phyloP scores from a whole-genome alignment of 2,329 filamentous ascomycete species.

The Aspergillus pseudoglaucus region DNA sequence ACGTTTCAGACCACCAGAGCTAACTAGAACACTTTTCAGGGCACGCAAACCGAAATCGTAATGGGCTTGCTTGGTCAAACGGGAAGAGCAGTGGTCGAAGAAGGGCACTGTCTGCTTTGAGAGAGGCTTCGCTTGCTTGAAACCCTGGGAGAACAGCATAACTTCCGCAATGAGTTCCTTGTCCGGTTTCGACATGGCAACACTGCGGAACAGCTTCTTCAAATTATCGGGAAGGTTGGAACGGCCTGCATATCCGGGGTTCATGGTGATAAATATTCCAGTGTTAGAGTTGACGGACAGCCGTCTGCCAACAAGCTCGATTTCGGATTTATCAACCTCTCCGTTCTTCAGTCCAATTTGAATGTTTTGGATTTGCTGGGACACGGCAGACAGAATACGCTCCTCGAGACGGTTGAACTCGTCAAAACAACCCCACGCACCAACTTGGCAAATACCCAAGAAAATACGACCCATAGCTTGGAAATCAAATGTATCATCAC shows the following conservation, averaged over 20 bases:
- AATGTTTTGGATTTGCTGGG: constrained; percentile 98
- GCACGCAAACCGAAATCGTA: constrained; percentile 98
- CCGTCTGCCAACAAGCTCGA: constrained; percentile 88
- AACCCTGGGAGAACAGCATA: constrained; percentile 99
- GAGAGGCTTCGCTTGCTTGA: constrained; percentile 88
- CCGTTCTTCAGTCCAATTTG: constrained; percentile 89
- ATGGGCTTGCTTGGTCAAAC: constrained; percentile 90
- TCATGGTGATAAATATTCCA: constrained; percentile 99
- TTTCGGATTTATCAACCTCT: constrained; percentile 75
- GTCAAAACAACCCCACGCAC: constrained; percentile 99
- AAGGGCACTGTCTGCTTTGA: constrained; percentile 97
- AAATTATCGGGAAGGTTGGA: constrained; percentile 97
- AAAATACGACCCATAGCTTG: constrained; percentile 99
- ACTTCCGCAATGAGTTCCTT: constrained; percentile 99
- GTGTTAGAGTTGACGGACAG: constrained; percentile 86
- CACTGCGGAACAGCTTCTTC: constrained; percentile 98
- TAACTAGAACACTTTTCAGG: constrained; percentile 95
- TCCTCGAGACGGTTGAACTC: constrained; percentile 99
- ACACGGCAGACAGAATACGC: constrained; percentile 93
- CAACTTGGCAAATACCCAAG: constrained; percentile 96
- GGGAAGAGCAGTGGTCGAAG: constrained; percentile 80
- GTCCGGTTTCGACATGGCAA: constrained; percentile 99
- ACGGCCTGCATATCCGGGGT: constrained; percentile 94
- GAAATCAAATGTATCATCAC: constrained; percentile 99
- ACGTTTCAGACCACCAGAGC: constrained; percentile 92